Base-by-base conservation (phyloP, 2,329 filamentous ascomycete species). In the Fusarium oligoseptatum region DNA sequence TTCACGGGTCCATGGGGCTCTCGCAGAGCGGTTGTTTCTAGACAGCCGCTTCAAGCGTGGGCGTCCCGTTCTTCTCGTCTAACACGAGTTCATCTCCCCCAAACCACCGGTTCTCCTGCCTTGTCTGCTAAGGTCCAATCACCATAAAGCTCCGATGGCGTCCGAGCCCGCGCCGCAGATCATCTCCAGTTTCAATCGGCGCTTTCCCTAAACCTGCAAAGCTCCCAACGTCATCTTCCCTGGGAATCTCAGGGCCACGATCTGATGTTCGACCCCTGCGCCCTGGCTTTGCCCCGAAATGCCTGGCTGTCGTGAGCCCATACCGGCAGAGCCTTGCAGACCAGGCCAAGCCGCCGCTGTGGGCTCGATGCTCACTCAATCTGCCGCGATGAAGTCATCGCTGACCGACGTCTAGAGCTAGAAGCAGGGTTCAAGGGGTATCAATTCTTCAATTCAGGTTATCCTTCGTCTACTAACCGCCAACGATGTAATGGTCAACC, bases 151-250 rank as follows among this genome's bases (percentile, higher is more conserved):
- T 62, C 67, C 57, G 62, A 70, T 76, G 63, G 71, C 66, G 64
- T 60, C 71, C 60, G 62, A 76, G 60, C 70, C 70, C 60, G 66
- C 67, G 57, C 69, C 63, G 79, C 72, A 78, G 80, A 82, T 82
- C 80, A 78, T 80, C 73, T 81, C 80, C 77, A 76, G 72, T 77
- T 79, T 68, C 65, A 72, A 81, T 80, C 79, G 77, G 69, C 79
- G 72, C 80, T 74, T 79, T 79, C 74, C 78, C 80, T 48, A 75
- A 80, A 68, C 50, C 55, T 58, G 72, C 65, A 72, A 76, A 70
- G 76, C 68, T 61, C 68, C 58, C 64, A 68, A 70, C 67, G 73
- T 78, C 77, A 76, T 77, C 45, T 48, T 52, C 64, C 61, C 62
- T 68, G 52, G 37, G 43, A 71, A 74, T 70, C 66, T 71, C 63